Percentiles rank a stretch among this genome's conserved stretches.
Conservation (phyloP, 2,329 filamentous ascomycete genomes). For the Triangularia verruculosa region DNA sequence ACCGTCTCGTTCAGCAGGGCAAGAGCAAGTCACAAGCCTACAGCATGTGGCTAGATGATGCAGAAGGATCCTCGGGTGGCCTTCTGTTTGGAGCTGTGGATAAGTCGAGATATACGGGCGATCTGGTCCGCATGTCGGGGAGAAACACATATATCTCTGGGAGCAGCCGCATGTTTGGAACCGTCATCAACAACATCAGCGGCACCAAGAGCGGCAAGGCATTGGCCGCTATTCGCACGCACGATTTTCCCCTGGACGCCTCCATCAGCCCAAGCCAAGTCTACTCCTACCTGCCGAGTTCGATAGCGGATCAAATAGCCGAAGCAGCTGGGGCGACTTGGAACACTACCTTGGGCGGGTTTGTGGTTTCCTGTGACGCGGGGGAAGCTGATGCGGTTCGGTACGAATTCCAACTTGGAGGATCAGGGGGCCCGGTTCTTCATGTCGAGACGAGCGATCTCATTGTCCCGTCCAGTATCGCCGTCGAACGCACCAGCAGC, state of each 20-base stretch:
- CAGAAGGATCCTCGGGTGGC: conserved; percentile 28
- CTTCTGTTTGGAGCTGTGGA: conserved; percentile 36
- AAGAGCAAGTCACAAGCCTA: conserved; percentile 32
- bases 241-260: conserved; percentile 25
- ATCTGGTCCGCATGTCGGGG: conserved; percentile 24
- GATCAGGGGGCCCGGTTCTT: conserved; percentile 29
- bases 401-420: conserved; percentile 31
- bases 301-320: conserved; percentile 30
- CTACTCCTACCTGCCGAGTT: conserved; percentile 28
- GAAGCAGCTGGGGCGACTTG: conserved; percentile 29
- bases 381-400: conserved; percentile 21
- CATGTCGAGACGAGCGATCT: conserved; percentile 30
- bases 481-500: background rate
- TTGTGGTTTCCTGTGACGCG: conserved; percentile 30
- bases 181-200: conserved; percentile 21
- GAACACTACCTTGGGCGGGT: conserved; percentile 10
- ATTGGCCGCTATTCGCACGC: conserved; percentile 16
- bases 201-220: conserved; percentile 9
- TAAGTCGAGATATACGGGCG: conserved; percentile 28
- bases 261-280: conserved; percentile 25
- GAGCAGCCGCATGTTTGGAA: conserved; percentile 12
- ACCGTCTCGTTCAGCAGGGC: conserved; percentile 29
- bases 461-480: conserved; percentile 23
- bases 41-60: conserved; percentile 35
- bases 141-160: conserved; percentile 4